Evolutionary conservation across 2,329 filamentous ascomycete genomes (phyloP), one percentile per base, ranked within the genome.

Genomic region (Fusarium protoensiforme): DNA sequence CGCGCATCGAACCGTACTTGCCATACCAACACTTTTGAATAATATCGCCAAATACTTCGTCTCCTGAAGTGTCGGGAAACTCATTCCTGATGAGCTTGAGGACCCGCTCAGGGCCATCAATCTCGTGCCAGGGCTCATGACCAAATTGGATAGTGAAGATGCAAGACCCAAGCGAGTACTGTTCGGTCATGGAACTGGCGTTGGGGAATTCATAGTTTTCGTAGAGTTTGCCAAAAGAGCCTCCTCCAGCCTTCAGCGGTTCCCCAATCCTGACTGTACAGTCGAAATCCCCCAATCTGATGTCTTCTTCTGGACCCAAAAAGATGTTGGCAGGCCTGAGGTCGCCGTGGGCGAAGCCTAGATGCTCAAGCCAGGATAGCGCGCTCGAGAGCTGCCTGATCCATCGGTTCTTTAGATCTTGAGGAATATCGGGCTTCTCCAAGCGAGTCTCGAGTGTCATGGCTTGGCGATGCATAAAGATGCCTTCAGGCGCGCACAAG

Each of bases 391-490:
- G 20, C 4, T 65, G 53, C n/a, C 3, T 22, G 3, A 65, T 51
- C 41, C 41, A 65, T 11, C 2, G 1, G 10, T 18, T 16, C 29
- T 59, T 24, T 1, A 51, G 10, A 9, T 22, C 1, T 1, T 48
- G 14, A 13, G 31, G 33, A 1, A 60, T 33, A 4, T 2, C 16
- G 7, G 38, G 54, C 5, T 18, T 20, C 22, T 59, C n/a, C 16
- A 68, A 10, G 2, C 48, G 61, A 22, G 18, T 18, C 0, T 39
- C 6, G 10, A 68, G 66, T 7, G 38, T 61, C 36, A 14, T 65
- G 27, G 46, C 66, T n/a, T 38, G 61, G 5, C 66, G 62, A 29
- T 69, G 63, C 41, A 69, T 38, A 22, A 66, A 69, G 36, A 69
- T 61, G 18, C 67, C 67, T 10, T 67, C 31, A 31, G 58, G 63